Percentiles rank a stretch among this genome's conserved stretches.
phyloP scores from a whole-genome alignment of 805 yeast species.

The Metschnikowia rubicola region DNA sequence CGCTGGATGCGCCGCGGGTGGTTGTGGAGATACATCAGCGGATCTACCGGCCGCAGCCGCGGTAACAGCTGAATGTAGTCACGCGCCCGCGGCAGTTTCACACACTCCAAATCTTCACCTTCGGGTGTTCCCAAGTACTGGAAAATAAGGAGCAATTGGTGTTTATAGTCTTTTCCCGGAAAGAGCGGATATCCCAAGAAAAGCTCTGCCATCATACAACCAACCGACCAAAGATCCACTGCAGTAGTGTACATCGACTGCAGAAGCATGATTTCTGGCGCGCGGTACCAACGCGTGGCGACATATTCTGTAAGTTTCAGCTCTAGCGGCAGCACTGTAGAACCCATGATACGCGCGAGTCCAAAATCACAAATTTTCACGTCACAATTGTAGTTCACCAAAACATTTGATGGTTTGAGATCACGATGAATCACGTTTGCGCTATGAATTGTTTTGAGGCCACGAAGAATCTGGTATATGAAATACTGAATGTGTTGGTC shows the following conservation, averaged over 20 bases:
- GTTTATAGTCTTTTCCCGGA: constrained; percentile 72
- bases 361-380: constrained; percentile 80
- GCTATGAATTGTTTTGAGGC: constrained; percentile 66
- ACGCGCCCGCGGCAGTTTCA: constrained; percentile 15
- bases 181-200: constrained; percentile 58
- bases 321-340: constrained; percentile 32
- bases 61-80: constrained; percentile 18
- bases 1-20: constrained; percentile 15
- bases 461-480: constrained; percentile 66
- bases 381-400: constrained; percentile 69
- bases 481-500: constrained; percentile 72
- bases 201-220: constrained; percentile 74
- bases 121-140: constrained; percentile 70
- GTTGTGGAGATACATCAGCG: constrained; percentile 4
- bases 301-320: constrained; percentile 73
- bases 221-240: constrained; percentile 78
- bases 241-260: constrained; percentile 71
- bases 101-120: constrained; percentile 15
- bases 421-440: constrained; percentile 76
- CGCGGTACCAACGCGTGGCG: constrained; percentile 83
- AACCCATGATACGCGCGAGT: constrained; percentile 52
- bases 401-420: constrained; percentile 68
- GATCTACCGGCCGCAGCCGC: constrained; percentile 2
- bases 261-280: constrained; percentile 79
- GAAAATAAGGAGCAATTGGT: constrained; percentile 63